phyloP scores from a whole-genome alignment of 2,329 filamentous ascomycete species.

The Aureobasidium lini region DNA sequence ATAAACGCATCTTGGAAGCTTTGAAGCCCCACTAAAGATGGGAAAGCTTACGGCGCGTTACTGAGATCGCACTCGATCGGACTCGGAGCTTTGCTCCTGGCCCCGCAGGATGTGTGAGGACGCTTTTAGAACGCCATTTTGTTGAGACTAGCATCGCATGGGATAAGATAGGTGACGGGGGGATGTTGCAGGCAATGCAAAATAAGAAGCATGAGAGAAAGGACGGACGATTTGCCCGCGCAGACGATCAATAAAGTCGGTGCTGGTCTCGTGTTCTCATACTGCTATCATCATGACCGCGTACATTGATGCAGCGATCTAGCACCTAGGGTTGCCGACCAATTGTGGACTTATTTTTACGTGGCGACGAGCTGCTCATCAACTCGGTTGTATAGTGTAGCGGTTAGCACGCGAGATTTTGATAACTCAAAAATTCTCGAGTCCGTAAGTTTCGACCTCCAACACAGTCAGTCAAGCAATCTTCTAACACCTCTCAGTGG shows the following conservation, averaged over 20 bases:
- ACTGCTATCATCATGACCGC: neutral
- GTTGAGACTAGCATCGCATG: neutral
- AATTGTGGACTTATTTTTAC: neutral
- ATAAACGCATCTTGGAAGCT: neutral
- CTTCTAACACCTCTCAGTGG: neutral
- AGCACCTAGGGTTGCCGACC: neutral
- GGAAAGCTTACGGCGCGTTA: neutral
- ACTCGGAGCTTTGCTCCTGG: neutral
- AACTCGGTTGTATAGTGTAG: conserved; percentile 16
- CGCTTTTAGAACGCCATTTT: neutral
- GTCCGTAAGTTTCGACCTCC: neutral
- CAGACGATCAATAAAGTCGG: neutral
- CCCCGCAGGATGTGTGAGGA: neutral
- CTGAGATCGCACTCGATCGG: conserved; percentile 1
- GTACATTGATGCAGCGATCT: neutral
- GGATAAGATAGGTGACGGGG: neutral
- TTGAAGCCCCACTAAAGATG: neutral
- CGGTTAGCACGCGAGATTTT: conserved; percentile 22
- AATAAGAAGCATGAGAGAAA: neutral
- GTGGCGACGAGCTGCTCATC: neutral
- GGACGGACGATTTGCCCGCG: neutral
- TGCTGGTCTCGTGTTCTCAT: neutral
- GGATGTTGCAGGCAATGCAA: neutral
- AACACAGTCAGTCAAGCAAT: neutral
- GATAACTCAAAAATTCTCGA: conserved; percentile 10